A percentile compares a stretch with the other conserved stretches of the same genome.
Conservation (phyloP, 73 alveolate genomes). For the Uronychia binucleata region DNA sequence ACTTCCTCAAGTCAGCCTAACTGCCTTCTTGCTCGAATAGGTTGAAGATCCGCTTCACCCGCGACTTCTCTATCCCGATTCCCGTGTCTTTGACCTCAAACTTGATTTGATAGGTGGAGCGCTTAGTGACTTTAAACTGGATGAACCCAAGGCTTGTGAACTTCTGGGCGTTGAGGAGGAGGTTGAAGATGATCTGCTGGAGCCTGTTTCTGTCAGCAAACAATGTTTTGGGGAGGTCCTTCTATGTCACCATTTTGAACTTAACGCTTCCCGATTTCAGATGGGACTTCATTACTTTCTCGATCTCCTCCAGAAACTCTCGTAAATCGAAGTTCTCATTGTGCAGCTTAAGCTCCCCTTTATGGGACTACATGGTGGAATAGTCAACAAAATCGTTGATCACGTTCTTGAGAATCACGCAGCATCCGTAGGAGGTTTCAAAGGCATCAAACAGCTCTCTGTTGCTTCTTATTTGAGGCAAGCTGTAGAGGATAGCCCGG, state of each 20-base stretch:
- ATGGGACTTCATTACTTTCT: neutral
- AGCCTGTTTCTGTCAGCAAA: neutral
- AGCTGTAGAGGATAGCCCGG: no score
- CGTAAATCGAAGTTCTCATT: neutral
- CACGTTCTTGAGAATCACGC: neutral
- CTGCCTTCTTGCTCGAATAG: no score
- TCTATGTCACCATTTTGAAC: neutral
- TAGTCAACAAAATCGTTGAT: slow-evolving; percentile 10
- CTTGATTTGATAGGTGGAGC: neutral
- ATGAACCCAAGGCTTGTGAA: neutral
- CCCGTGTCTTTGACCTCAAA: neutral
- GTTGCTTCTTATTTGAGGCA: no score
- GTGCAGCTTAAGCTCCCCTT: neutral
- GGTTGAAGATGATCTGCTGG: neutral
- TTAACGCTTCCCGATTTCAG: neutral
- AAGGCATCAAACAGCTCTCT: neutral
- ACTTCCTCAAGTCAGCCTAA: no score
- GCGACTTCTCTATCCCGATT: no score
- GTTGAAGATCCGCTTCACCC: no score
- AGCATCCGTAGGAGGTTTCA: neutral
- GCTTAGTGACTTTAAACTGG: neutral
- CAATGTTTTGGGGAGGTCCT: neutral
- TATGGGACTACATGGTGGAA: neutral
- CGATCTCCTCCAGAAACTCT: neutral
- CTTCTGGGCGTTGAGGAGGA: neutral